Base-by-base conservation (phyloP, 192 early-diverging fungal genomes). In the Dissophora globulifera region DNA sequence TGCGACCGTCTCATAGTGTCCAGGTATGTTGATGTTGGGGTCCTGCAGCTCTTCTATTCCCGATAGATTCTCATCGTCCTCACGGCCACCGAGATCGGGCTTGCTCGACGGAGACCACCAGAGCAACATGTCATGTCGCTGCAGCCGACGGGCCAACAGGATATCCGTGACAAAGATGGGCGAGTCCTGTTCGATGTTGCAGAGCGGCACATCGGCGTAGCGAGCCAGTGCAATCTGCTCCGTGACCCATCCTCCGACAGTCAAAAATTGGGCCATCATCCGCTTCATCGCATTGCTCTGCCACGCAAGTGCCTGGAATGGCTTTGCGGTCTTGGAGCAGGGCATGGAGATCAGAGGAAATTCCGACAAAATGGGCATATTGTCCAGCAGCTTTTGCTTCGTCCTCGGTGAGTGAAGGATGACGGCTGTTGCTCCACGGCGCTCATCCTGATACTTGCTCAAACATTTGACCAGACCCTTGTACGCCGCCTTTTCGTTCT, bases 1-100 rank as follows among this genome's bases (percentile, higher is more conserved):
- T 63, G 93, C 93, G 0, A 96, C 87, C n/a, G 85, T 89, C 50
- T 82, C 68, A 62, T 97, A 96, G 31, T 85, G 82, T 4, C 93
- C 95, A 5, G 92, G 85, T 4, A 78, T 33, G 47, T 91, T 97
- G 51, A 93, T 83, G 70, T 97, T 95, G 0, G 90, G 85, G 56
- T 89, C 85, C 25, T 79, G 66, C 12, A 91, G 41, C 19, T 88
- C 88, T 13, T 82, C 79, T 19, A 50, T 56, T 16, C 83, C 82
- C 35, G 75, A 85, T 10, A 80, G 67, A 58, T 91, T 86, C 52
- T 95, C 92, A 43, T 96, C 94, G 53, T 90, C 81, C 59, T 95
- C 91, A 6, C 90, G 82, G 4, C 95, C 95, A 38, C 97, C 96
- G 17, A 98, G 70, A 76, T 97, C 95, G 0, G 96, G 95, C 48